phyloP scores from a whole-genome alignment of 2,329 filamentous ascomycete genomes.

The Colletotrichum liriopes region DNA sequence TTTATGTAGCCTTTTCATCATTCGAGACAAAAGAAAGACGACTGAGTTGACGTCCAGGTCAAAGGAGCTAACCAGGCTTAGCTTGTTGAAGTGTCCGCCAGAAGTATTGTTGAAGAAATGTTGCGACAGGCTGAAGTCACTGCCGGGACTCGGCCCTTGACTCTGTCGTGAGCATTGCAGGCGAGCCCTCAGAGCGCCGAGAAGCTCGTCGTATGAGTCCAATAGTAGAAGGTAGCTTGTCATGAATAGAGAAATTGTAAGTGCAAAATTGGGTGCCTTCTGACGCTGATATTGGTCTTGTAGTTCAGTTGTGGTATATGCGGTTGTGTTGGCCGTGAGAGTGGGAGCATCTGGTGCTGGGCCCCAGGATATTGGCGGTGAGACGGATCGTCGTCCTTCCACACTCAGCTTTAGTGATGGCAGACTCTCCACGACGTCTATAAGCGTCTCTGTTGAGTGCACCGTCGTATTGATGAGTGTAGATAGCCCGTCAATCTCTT shows the following conservation, averaged over 20 bases:
- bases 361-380: constrained; percentile 24
- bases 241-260: constrained; percentile 32
- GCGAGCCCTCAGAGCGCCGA: constrained; percentile 15
- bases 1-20: constrained; percentile 39
- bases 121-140: constrained; percentile 28
- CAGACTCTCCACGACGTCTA: constrained; percentile 30
- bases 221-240: constrained; percentile 35
- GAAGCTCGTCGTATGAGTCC: constrained; percentile 33
- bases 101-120: constrained; percentile 19
- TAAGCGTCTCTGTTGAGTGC: constrained; percentile 35
- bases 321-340: neutral
- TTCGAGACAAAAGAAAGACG: constrained; percentile 29
- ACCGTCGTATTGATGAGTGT: constrained; percentile 28
- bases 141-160: constrained; percentile 26
- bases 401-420: constrained; percentile 18
- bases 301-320: neutral
- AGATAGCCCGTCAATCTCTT: constrained; percentile 21
- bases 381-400: constrained; percentile 26
- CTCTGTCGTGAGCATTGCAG: constrained; percentile 36
- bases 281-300: neutral
- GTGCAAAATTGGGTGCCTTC: constrained; percentile 18
- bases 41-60: constrained; percentile 38
- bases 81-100: constrained; percentile 15
- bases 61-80: constrained; percentile 27
- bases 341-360: constrained; percentile 11